Base-by-base conservation (phyloP, 164 flowering plant genomes). In the Hamamelis virginiana region DNA sequence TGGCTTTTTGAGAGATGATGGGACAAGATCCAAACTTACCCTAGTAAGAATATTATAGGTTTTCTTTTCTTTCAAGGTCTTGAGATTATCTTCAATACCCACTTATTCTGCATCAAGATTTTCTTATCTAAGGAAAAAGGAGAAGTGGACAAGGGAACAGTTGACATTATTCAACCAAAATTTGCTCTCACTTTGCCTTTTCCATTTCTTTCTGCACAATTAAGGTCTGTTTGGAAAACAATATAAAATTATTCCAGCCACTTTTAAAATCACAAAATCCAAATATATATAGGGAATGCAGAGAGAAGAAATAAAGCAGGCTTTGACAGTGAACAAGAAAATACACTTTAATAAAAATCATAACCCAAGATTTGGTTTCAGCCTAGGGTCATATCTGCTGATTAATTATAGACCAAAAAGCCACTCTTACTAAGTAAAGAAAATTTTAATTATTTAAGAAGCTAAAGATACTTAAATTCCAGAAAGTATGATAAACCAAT, bases 21-120 rank as follows among this genome's bases (percentile, higher is more conserved):
- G 65, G 56, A 66, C 57, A 75, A 66, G 70, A 75, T 65, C 70
- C 58, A 56, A 50, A 51, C 63, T 51, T 65, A 60, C 51, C 61
- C 45, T 48, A 8, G 26, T 23, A 4, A 47, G 52, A 68, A 50
- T 25, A 50, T 63, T 5, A n/a, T 43, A 9, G 61, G 72, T 23
- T 46, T 45, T 59, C 2, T 62, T 44, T 62, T 38, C 47, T 19
- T 50, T 51, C 25, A 8, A 3, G 52, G 18, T 61, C 21, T 38
- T 60, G 28, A 60, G 57, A 38, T 50, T 59, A 33, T 59, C 33
- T 67, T 58, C 61, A 56, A 48, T 62, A 13, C 23, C 21, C 26
- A 52, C 52, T 33, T 2, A 43, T 69, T 67, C 23, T 63, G 27
- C 5, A 15, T 21, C 45, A 27, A 28, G 9, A 19, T 33, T 5